These are phyloP conservation scores for Cyberlindnera xylosilytica DNA, from an alignment of 805 yeast genomes.

Conservation along the genomic window DNA sequence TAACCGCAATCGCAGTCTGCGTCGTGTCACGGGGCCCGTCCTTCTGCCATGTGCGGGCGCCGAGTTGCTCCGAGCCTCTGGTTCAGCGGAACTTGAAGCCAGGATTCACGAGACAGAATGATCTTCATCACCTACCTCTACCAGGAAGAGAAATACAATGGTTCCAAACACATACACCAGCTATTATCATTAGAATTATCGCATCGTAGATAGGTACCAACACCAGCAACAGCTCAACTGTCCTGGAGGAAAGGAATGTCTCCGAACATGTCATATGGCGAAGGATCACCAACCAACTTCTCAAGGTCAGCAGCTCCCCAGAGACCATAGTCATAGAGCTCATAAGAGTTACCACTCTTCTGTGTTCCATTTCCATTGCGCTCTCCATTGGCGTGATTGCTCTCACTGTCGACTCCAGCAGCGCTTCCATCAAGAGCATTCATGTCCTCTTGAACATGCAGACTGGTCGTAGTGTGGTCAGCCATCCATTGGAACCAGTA, in stretches of 20 bases:
- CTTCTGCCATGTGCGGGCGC: too few species aligned
- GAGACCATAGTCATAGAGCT: constrained; percentile 10
- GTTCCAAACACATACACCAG: too few species aligned
- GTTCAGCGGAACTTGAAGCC: constrained; percentile 9
- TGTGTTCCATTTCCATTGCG: not conserved
- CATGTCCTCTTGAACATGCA: not conserved
- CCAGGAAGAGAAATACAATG: too few species aligned
- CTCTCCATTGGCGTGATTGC: not conserved
- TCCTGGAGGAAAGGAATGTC: constrained; percentile 20
- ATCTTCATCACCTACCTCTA: too few species aligned
- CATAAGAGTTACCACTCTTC: not conserved
- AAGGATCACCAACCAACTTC: constrained; percentile 18
- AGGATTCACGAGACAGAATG: too few species aligned
- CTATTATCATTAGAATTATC: too few species aligned
- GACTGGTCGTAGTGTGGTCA: constrained; percentile 5
- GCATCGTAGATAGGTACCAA: too few species aligned
- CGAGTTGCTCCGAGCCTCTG: constrained; percentile 6
- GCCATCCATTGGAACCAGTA: constrained; percentile 27
- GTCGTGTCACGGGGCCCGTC: not conserved
- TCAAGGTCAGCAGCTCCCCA: constrained; percentile 19
- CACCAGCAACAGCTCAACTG: too few species aligned
- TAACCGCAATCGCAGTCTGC: too few species aligned
- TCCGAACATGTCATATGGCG: constrained; percentile 20
- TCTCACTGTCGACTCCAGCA: not conserved
- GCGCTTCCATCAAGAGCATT: constrained; percentile 2